Percentiles rank a stretch among this genome's conserved stretches.
Conservation (phyloP, 192 early-diverging fungal species). For the Geosiphon pyriformis region DNA sequence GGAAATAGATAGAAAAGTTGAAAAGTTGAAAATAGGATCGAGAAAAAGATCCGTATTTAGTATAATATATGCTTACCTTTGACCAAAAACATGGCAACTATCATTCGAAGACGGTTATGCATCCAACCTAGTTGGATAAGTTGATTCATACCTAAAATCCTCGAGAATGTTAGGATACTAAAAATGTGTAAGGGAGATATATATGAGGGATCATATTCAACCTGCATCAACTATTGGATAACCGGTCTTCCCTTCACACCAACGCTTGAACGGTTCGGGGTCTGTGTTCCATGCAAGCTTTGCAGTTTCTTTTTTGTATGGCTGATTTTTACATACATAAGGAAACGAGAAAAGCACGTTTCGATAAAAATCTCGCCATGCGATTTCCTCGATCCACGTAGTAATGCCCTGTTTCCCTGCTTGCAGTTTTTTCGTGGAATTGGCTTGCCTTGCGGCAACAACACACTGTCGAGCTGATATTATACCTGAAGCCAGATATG, state of each 20-base stretch:
- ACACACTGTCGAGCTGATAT: conserved; percentile 50
- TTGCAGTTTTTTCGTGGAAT: conserved; percentile 46
- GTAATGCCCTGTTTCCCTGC: conserved; percentile 46
- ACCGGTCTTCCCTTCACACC: conserved; percentile 63
- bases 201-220: conserved; percentile 1
- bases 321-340: conserved; percentile 48
- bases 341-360: conserved; percentile 54
- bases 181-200: not conserved
- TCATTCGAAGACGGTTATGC: conserved; percentile 61
- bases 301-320: conserved; percentile 48
- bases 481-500: conserved; percentile 50
- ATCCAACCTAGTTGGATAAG: conserved; percentile 54
- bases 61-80: conserved; percentile 17
- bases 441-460: conserved; percentile 33
- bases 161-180: not conserved
- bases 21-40: no score
- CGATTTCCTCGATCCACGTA: conserved; percentile 56
- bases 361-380: conserved; percentile 64
- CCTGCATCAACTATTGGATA: conserved; percentile 64
- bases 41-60: no score
- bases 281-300: conserved; percentile 48
- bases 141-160: conserved; percentile 52
- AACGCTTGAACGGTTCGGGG: conserved; percentile 41
- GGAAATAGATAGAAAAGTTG: no score
- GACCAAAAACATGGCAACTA: conserved; percentile 44